Evolutionary conservation across 2,329 filamentous ascomycete genomes (phyloP).

Genomic region (Epichloe hybrida): DNA sequence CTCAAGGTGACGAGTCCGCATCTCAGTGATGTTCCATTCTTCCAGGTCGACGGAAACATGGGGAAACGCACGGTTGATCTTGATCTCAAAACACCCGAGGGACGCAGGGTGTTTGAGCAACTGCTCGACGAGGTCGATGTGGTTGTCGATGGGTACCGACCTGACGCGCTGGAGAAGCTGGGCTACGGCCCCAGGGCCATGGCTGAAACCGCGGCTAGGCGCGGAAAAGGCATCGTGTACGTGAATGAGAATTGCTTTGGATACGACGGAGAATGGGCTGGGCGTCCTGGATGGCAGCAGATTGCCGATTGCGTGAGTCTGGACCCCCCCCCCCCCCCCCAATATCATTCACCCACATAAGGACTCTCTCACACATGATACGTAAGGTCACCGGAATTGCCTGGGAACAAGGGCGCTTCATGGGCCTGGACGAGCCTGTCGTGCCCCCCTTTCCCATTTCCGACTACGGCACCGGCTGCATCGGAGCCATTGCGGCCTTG

Average conservation of each 20-base stretch:
- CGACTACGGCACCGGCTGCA: constrained; percentile 58
- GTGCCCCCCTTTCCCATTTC: constrained; percentile 54
- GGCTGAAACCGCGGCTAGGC: constrained; percentile 34
- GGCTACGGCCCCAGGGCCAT: constrained; percentile 49
- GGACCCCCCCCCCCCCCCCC: accelerated
- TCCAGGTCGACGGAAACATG: constrained; percentile 59
- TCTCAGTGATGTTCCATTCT: constrained; percentile 58
- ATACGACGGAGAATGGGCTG: constrained; percentile 43
- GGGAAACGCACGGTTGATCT: constrained; percentile 55
- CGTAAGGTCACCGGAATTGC: constrained; percentile 37
- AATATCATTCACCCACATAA: too few relatives aligned
- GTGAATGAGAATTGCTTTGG: constrained; percentile 63
- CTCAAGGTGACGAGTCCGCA: constrained; percentile 56
- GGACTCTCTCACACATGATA: background rate
- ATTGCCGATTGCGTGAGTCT: constrained; percentile 46
- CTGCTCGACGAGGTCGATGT: constrained; percentile 51
- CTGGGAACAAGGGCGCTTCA: constrained; percentile 48
- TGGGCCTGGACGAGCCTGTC: constrained; percentile 48
- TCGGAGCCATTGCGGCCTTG: constrained; percentile 55
- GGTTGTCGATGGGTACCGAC: constrained; percentile 54
- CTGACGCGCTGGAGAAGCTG: constrained; percentile 47
- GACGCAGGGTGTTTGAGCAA: constrained; percentile 40
- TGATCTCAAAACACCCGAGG: constrained; percentile 42
- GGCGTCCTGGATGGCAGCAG: constrained; percentile 56
- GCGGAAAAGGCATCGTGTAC: constrained; percentile 51